Percentiles rank a stretch among this genome's conserved stretches.
These are phyloP conservation scores for Lactarius indigo DNA, from an alignment of 768 basidiomycete species.

Conservation along the genomic window DNA sequence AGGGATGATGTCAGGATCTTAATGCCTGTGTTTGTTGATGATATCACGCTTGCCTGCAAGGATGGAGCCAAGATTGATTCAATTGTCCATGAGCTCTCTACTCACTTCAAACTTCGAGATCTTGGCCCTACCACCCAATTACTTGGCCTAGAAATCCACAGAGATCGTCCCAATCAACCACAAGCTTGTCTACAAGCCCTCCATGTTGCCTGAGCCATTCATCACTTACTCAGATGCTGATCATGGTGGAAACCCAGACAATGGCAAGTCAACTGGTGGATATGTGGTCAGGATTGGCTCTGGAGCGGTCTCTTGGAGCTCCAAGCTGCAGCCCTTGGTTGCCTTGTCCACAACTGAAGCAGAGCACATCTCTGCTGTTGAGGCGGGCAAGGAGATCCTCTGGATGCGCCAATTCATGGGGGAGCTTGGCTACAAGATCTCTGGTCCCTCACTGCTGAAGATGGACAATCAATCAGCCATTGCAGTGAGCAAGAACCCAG, in stretches of 20 bases:
- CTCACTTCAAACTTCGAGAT: slow-evolving; percentile 10
- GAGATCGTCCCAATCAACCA: not conserved
- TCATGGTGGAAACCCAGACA: slow-evolving; percentile 18
- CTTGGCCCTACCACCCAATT: not conserved
- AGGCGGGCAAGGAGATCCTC: not conserved
- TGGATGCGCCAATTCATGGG: not conserved
- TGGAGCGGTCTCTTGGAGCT: not conserved
- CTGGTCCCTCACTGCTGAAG: not conserved
- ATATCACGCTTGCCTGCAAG: not conserved
- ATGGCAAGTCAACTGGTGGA: slow-evolving; percentile 5
- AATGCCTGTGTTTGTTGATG: not conserved
- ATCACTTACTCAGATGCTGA: slow-evolving; percentile 11
- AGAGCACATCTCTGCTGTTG: not conserved
- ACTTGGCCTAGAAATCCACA: not conserved
- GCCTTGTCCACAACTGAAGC: not conserved
- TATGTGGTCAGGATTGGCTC: not conserved
- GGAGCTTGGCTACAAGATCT: not conserved
- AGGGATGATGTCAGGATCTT: not conserved
- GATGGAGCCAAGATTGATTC: not conserved
- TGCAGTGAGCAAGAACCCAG: not conserved
- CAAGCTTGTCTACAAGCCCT: not conserved
- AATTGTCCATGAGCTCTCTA: not conserved
- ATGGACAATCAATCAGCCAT: not conserved
- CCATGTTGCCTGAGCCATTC: not conserved
- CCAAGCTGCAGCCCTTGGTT: too few relatives aligned